Evolutionary conservation across 75 land plant species (phyloP), one percentile per base, ranked within the genome.

Genomic region (Pinus tabuliformis): DNA sequence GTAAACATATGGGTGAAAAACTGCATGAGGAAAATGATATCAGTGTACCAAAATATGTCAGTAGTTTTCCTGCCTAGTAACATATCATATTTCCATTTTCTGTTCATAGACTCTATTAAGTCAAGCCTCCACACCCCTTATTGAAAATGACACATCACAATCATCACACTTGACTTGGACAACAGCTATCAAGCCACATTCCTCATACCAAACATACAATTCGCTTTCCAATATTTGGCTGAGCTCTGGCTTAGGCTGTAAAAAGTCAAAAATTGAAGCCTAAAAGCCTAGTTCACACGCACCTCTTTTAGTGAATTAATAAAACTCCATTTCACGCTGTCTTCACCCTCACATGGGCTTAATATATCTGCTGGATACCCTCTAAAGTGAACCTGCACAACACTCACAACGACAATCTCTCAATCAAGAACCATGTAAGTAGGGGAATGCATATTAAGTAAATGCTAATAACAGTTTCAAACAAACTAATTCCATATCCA

Each of bases 221-320:
- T 68, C 9, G 72, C 72, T 52, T 42, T 68, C n/a, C 36, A 8
- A 68, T n/a, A 42, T 68, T 39, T 7, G 12, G 22, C 18, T 9
- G n/a, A 64, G 18, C 17, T 68, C 42, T 45, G 3, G 8, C n/a
- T 42, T 68, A 6, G n/a, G 49, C 36, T 68, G 72, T 42, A 39
- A 9, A 7, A 68, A 39, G 18, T 18, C 42, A 7, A 39, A 42
- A 13, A 30, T 17, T 20, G 12, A 62, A 42, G 54, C 11, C 54
- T 49, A 9, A 49, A 49, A 20, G 21, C 17, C 9, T 68, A 39
- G 12, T 45, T 42, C 11, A 20, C 72, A 68, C 45, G 12, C 20
- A 92, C 99, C 99, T 97, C 99, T 83, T 97, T 97, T 62, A 97
- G 76, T 64, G 99, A 82, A 73, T 97, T 97, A 36, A 97, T 91